Conservation (phyloP, 2,329 filamentous ascomycete genomes). For the Alternaria viburni region DNA sequence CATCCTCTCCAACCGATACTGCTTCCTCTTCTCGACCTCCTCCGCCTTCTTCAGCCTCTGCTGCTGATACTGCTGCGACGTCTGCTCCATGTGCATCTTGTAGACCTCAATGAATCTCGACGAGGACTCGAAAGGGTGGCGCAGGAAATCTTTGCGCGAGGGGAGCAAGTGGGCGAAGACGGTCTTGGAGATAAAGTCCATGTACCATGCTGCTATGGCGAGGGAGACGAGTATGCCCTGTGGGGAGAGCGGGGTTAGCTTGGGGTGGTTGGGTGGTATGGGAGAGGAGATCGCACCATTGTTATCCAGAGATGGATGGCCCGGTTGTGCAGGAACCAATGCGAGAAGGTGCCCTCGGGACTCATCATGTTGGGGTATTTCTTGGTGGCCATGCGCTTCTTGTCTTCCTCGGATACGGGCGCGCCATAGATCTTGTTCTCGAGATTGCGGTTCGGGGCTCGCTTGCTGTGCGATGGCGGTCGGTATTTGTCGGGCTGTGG, state of each 20-base stretch:
- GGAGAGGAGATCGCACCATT: constrained; percentile 62
- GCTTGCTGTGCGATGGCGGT: constrained; percentile 84
- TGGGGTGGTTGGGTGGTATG: not conserved
- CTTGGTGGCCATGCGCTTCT: constrained; percentile 68
- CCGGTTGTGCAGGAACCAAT: constrained; percentile 82
- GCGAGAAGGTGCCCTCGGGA: constrained; percentile 77
- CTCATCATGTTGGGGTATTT: constrained; percentile 91
- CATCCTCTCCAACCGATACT: constrained; percentile 71
- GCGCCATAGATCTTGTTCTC: constrained; percentile 76
- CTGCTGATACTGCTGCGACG: constrained; percentile 71
- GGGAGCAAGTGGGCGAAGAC: constrained; percentile 83
- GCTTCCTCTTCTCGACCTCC: constrained; percentile 84
- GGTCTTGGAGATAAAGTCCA: constrained; percentile 80
- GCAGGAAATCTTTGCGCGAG: constrained; percentile 69
- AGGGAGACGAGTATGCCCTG: constrained; percentile 73
- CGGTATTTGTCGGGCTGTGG: constrained; percentile 89
- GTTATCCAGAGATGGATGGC: constrained; percentile 82
- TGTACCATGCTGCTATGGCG: constrained; percentile 73
- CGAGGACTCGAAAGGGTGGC: constrained; percentile 72
- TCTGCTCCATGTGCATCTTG: constrained; percentile 75
- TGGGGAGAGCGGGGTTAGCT: constrained; percentile 2
- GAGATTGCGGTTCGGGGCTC: constrained; percentile 63
- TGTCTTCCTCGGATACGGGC: constrained; percentile 69
- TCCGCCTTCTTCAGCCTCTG: constrained; percentile 76
- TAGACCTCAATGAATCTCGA: constrained; percentile 73